Base-by-base conservation (phyloP, 1,284 basidiomycete species). In the Erythrobasidium hasegawianum region DNA sequence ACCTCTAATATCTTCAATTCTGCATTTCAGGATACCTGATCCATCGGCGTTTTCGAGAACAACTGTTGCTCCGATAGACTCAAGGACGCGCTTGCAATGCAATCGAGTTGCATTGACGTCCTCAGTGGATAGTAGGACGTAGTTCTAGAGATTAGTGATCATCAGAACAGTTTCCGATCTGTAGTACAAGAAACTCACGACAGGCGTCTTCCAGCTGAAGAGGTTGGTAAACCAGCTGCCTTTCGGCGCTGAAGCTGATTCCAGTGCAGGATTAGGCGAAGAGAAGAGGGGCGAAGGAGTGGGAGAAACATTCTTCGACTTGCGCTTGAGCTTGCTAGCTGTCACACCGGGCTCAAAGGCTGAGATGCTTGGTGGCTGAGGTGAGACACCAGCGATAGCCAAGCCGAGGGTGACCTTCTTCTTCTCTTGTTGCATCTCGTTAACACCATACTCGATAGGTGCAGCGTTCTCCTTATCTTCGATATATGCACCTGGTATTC, bases 141-240 rank as follows among this genome's bases (percentile, higher is more conserved):
- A 85, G 14, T 81, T 80, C 74, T 87, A 82, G 9, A 39, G 27
- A 52, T 3, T 7, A 18, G 5, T 16, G 40, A 64, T 20, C 38
- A 52, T 9, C 49, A 59, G 27, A 50, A 64, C 24, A 57, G 1
- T 0, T n/a, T 27, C 0, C 13, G 8, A 14, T 7, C 39, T 2
- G 39, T 24, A 11, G 43, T n/a, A 2, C 27, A 10, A 33, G 40
- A 56, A 33, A 69, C 70, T 45, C 18, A 73, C 70, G 26, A 69
- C 59, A 20, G 60, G 60, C 5, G 62, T 85, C 74, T 87, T 90
- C 81, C 90, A 87, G 75, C 86, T 88, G 83, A 97, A 95, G 53
- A 96, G 83, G 70, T 87, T 88, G 59, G 86, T 85, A 71, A 97
- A 86, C 94, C 94, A 97, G 65, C 84, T 85, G 55, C 87, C 84